phyloP scores from a whole-genome alignment of 306 rosid genomes.

The Pyrus pyrifolia region DNA sequence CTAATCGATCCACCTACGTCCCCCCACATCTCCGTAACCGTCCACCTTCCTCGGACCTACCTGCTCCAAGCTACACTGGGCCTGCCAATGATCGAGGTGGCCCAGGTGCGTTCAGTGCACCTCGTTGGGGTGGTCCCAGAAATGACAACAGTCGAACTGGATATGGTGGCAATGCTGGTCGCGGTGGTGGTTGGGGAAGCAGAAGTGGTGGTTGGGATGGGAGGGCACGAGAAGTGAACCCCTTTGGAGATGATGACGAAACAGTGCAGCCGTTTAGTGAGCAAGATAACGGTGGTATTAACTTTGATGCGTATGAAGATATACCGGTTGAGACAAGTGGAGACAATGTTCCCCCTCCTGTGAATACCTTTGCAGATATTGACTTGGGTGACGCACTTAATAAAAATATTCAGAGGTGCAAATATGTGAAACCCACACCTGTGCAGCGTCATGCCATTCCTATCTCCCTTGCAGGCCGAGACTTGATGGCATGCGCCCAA shows the following conservation, averaged over 20 bases:
- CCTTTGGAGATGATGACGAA: conserved; percentile 54
- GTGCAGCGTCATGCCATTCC: conserved; percentile 87
- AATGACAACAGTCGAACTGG: conserved; percentile 45
- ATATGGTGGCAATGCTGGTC: conserved; percentile 36
- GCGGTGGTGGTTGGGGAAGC: conserved; percentile 46
- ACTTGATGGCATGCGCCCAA: conserved; percentile 92
- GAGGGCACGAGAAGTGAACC: conserved; percentile 64
- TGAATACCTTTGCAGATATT: conserved; percentile 79
- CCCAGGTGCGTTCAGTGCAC: conserved; percentile 29
- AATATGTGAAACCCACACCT: conserved; percentile 81
- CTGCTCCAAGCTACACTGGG: conserved; percentile 39
- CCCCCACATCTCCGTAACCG: conserved; percentile 87
- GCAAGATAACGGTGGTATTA: conserved; percentile 61
- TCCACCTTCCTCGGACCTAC: conserved; percentile 29
- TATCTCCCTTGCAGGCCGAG: conserved; percentile 70
- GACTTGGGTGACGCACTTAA: conserved; percentile 83
- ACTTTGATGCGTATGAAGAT: conserved; percentile 81
- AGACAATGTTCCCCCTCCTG: conserved; percentile 64
- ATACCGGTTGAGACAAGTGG: conserved; percentile 89
- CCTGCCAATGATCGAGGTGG: conserved; percentile 38
- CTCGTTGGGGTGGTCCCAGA: conserved; percentile 45
- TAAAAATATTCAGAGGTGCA: conserved; percentile 65
- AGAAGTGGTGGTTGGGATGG: conserved; percentile 68
- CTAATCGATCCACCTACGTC: conserved; percentile 49
- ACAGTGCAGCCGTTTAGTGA: conserved; percentile 35